phyloP scores from a whole-genome alignment of 2,329 filamentous ascomycete species.

The Fusarium mexicanum region DNA sequence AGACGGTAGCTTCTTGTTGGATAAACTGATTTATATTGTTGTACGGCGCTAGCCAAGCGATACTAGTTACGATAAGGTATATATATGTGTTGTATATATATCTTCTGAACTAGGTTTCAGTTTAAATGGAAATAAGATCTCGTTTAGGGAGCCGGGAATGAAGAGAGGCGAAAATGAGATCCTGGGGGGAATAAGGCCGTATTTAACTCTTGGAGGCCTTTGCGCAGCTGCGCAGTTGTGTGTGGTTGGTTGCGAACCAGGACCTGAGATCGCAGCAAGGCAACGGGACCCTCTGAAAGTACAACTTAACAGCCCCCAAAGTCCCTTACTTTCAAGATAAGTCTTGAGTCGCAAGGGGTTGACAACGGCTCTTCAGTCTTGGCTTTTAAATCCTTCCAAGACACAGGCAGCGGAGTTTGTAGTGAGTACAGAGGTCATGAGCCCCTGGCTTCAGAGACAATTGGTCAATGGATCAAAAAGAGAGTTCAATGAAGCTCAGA shows the following conservation, averaged over 20 bases:
- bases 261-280: conserved; percentile 13
- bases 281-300: conserved; percentile 15
- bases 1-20: not conserved
- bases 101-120: not conserved
- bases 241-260: conserved; percentile 20
- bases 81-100: not conserved
- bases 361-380: not conserved
- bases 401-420: not conserved
- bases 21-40: conserved; percentile 1
- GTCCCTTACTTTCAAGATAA: conserved; percentile 1
- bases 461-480: not conserved
- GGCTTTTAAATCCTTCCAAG: not conserved
- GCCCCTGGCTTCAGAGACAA: not conserved
- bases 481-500: not conserved
- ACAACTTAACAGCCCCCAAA: conserved; percentile 4
- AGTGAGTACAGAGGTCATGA: not conserved
- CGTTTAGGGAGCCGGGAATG: conserved; percentile 2
- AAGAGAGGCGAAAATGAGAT: not conserved
- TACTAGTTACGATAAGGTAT: not conserved
- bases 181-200: not conserved
- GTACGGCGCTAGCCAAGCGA: not conserved
- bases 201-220: conserved; percentile 16
- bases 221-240: conserved; percentile 9
- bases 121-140: conserved; percentile 1
- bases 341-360: not conserved